Evolutionary conservation across 495 filamentous ascomycete species (phyloP), one percentile per base, ranked within the genome.

Genomic region (Neurospora discreta): DNA sequence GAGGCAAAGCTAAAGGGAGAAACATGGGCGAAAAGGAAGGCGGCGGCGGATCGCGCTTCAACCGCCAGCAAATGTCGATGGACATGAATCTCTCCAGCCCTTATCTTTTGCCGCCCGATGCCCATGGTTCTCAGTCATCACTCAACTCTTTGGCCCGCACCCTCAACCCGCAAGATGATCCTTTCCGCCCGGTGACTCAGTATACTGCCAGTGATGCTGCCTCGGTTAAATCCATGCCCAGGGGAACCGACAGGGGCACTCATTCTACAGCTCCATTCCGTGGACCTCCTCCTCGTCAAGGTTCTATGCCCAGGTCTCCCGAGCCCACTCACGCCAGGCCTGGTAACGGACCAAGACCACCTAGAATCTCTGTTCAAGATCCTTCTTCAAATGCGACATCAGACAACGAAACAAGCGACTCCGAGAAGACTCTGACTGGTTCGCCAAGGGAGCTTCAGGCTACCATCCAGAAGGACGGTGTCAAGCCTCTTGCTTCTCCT

Each of bases 61-160:
- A 84, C 36, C 86, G 89, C 58, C 93, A 94, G 58, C 93, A 95
- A 68, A 82, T 98, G 77, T 97, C 94, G 5, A 87, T 94, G 86
- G 91, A 93, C 75, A 86, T 97, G 83, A 90, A 92, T 73, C 84
- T 94, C 38, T 88, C 87, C 39, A 94, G 88, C 74, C 95, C 95
- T 7, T 99, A 98, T 79, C 86, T 99, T 15, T 83, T 99, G n/a
- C 94, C 95, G 2, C 92, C 92, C 0, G 89, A 87, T 15, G 74
- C 95, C 38, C 88, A 94, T 23, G 85, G 86, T 77, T 97, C 95
- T 1, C 87, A 88, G 40, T 93, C 96, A 70, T 98, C 95, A 18
- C 78, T 98, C 68, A 88, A 94, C 75, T 95, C 93, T 0, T 82
- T 97, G 69, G 90, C 93, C n/a, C 87, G 91, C 30, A 89, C 88